Base-by-base conservation (phyloP, 192 early-diverging fungal genomes). In the Podila minutissima region DNA sequence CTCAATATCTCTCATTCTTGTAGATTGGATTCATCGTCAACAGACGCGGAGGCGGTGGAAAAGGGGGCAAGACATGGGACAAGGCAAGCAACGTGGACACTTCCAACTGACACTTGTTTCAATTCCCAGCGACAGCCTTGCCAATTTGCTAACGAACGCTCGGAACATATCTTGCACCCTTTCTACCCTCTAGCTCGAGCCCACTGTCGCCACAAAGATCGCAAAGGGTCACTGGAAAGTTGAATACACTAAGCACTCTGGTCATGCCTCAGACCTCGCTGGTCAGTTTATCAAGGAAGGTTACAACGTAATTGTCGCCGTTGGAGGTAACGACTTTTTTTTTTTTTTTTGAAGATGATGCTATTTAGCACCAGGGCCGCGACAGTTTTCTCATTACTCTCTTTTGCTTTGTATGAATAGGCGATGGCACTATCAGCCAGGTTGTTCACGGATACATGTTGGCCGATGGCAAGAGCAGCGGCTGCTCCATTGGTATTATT, bases 11-110 rank as follows among this genome's bases (percentile, higher is more conserved):
- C 48, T 20, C n/a, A 29, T 6, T 17, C 8, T 0, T 19, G 15
- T 53, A 78, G 75, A 71, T 78, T 29, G 75, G 75, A 66, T 78
- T 78, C n/a, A 55, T 78, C 37, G 75, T 78, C 33, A 78, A 78
- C 59, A 78, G 75, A 61, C 64, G 68, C 24, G 75, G 75, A n/a
- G 75, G 75, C 17, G 75, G 75, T 32, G 75, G 75, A 11, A 71
- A 78, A 71, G 75, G 75, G 41, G 69, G 75, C 41, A 66, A 37
- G 17, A 61, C 38, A 3, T 78, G 75, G 75, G 75, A 78, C 59
- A 71, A 67, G 75, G 75, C 59, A 78, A 71, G 64, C 60, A 17
- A 29, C 11, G 12, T 9, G 12, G 13, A 28, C n/a, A 29, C 0
- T 31, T 28, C 2, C 60, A 32, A 62, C 8, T 35, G 60, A 29